Evolutionary conservation across 2,329 filamentous ascomycete genomes (phyloP).

Genomic region (Aphanoascus verrucosus): DNA sequence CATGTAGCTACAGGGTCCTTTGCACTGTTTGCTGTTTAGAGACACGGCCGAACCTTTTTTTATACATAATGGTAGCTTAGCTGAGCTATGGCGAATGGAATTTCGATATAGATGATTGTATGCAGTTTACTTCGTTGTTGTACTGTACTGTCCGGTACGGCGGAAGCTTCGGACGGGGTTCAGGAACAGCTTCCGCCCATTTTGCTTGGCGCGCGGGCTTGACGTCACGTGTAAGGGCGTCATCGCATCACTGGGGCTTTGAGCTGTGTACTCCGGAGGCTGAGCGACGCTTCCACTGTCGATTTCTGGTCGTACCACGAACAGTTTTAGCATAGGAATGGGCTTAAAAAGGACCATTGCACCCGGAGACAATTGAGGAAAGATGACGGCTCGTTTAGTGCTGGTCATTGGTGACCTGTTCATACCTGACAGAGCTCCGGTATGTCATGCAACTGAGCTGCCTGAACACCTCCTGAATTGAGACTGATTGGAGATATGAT

Average conservation of each 20-base stretch:
- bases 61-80: too few species aligned
- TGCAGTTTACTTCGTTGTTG: too few species aligned
- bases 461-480: not conserved
- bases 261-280: not conserved
- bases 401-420: slow-evolving; percentile 88
- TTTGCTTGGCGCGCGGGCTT: not conserved
- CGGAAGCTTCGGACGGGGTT: too few species aligned
- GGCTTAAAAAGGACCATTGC: not conserved
- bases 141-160: too few species aligned
- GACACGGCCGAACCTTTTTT: too few species aligned
- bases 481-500: not conserved
- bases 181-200: not conserved
- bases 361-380: not conserved
- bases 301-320: not conserved
- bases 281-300: not conserved
- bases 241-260: too few species aligned
- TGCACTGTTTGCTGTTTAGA: too few species aligned
- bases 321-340: slow-evolving; percentile 2
- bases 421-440: slow-evolving; percentile 82
- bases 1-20: not conserved
- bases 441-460: slow-evolving; percentile 25
- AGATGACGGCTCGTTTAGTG: slow-evolving; percentile 74
- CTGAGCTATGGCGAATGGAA: too few species aligned
- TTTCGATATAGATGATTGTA: too few species aligned
- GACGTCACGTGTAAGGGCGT: slow-evolving; percentile 6